Evolutionary conservation across 805 yeast genomes (phyloP).

Genomic region (Maudiozyma saulgeensis): DNA sequence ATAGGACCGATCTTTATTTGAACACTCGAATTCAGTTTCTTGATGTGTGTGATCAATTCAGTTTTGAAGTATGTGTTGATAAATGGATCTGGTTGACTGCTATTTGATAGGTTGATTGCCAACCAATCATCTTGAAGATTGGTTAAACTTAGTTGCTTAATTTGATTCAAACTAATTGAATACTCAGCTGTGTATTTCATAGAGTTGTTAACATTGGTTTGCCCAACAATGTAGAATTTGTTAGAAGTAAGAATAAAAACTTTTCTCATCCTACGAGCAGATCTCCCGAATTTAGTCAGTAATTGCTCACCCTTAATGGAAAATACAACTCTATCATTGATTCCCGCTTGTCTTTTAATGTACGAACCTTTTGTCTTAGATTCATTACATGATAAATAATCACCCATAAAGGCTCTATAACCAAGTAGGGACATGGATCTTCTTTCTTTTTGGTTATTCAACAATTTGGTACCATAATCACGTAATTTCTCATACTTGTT

Average conservation of each 20-base stretch:
- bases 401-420: slow-evolving; percentile 87
- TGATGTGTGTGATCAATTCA: slow-evolving; percentile 70
- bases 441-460: slow-evolving; percentile 76
- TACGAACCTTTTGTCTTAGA: slow-evolving; percentile 68
- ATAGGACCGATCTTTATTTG: slow-evolving; percentile 59
- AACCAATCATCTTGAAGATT: slow-evolving; percentile 88
- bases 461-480: slow-evolving; percentile 67
- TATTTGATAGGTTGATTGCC: slow-evolving; percentile 37
- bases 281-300: slow-evolving; percentile 83
- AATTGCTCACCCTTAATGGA: slow-evolving; percentile 76
- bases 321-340: slow-evolving; percentile 62
- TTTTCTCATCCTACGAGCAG: slow-evolving; percentile 69
- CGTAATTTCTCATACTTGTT: slow-evolving; percentile 76
- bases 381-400: slow-evolving; percentile 78
- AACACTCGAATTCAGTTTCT: slow-evolving; percentile 47
- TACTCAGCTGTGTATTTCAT: slow-evolving; percentile 53
- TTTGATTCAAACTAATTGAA: slow-evolving; percentile 47
- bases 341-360: slow-evolving; percentile 57
- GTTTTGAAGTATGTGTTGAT: slow-evolving; percentile 81
- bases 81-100: slow-evolving; percentile 62
- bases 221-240: slow-evolving; percentile 61
- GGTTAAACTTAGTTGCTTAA: slow-evolving; percentile 59
- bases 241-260: slow-evolving; percentile 59
- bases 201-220: slow-evolving; percentile 55
- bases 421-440: slow-evolving; percentile 82